Conservation (phyloP, 192 early-diverging fungal genomes). For the Dissophora ornata region DNA sequence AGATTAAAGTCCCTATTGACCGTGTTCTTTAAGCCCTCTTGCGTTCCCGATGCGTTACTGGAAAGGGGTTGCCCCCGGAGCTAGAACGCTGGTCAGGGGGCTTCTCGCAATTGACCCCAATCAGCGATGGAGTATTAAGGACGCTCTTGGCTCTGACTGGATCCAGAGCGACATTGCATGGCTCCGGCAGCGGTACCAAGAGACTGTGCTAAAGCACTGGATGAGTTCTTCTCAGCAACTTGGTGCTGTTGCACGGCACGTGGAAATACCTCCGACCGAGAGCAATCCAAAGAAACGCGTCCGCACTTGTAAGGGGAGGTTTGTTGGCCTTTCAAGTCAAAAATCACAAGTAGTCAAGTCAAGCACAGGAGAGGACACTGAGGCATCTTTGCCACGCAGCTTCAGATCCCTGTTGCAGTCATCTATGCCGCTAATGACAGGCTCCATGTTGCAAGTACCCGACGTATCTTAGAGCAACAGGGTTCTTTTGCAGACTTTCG, state of each 20-base stretch:
- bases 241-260: background rate
- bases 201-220: slow-evolving; percentile 27
- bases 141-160: slow-evolving; percentile 68
- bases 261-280: background rate
- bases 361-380: too few species aligned
- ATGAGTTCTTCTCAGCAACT: background rate
- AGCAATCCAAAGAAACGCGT: background rate
- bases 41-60: slow-evolving; percentile 62
- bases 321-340: too few species aligned
- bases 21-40: too few species aligned
- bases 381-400: too few species aligned
- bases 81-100: slow-evolving; percentile 55
- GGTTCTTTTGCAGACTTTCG: too few species aligned
- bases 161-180: slow-evolving; percentile 54
- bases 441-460: too few species aligned
- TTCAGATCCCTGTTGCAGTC: too few species aligned
- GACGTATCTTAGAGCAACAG: too few species aligned
- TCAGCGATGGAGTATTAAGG: slow-evolving; percentile 62
- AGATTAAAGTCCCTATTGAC: too few species aligned
- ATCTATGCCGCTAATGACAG: too few species aligned
- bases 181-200: slow-evolving; percentile 59
- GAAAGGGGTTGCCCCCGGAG: slow-evolving; percentile 56
- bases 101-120: slow-evolving; percentile 57
- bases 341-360: too few species aligned
- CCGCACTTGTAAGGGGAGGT: too few species aligned